Evolutionary conservation across 2,329 filamentous ascomycete species (phyloP), one percentile per base, ranked within the genome.

Genomic region (Diaporthe longicolla): DNA sequence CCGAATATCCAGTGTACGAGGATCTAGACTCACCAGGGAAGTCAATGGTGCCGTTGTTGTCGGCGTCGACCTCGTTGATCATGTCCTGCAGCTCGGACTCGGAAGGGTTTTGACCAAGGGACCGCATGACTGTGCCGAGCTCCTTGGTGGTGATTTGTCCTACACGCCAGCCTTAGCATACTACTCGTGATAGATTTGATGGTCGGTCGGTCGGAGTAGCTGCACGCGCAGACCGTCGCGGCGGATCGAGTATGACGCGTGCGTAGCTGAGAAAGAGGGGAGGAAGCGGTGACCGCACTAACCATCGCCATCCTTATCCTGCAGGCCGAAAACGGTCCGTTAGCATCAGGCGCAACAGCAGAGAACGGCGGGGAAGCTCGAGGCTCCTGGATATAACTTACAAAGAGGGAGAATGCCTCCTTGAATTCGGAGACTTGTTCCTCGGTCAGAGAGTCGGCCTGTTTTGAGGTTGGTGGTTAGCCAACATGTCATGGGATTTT

Each of bases 371-470:
- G 72, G 73, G 70, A 73, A 52, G 54, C 70, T 71, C 48, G 21
- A 54, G 74, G 82, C 77, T 32, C 17, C 45, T 43, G 52, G 54
- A 15, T 45, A 70, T 26, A 57, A 59, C 97, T 93, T 93, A 99
- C 97, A 87, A 99, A 99, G 79, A 99, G 94, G 85, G 97, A 99
- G 89, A 99, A 99, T 72, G 97, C 97, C 89, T 99, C 97, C 94
- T 98, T 99, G 91, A 98, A 99, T 89, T 99, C 97, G 84, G 97
- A 98, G 85, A 99, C 97, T 91, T 99, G 97, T 89, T 99, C 97
- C 91, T 99, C 97, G 81, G 97, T 98, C 83, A 99, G 93, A 86
- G 96, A 96, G 85, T 99, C 97, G 85, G 96, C 96, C 96, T 98
- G 84, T 78, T 45, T 66, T 59, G 66, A 55, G 40, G 58, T 15